Percentiles rank a stretch among this genome's conserved stretches.
These are phyloP conservation scores for Penicillium maclennaniae DNA, from an alignment of 495 filamentous ascomycete species.

Conservation along the genomic window DNA sequence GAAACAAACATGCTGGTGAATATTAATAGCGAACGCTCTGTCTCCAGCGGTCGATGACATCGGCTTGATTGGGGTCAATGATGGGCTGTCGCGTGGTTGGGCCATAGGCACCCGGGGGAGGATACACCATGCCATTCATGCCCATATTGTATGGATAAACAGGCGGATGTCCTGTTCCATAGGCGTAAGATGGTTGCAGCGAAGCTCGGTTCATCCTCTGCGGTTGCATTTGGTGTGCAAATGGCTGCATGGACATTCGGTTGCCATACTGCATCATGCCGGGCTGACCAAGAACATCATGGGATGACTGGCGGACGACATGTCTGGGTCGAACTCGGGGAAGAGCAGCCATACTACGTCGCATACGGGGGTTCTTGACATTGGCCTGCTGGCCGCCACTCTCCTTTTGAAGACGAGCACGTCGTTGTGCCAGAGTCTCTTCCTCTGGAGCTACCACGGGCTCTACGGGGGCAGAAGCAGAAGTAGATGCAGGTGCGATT, in stretches of 20 bases:
- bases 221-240: constrained; percentile 22
- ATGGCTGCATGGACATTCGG: constrained; percentile 33
- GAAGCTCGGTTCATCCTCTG: constrained; percentile 12
- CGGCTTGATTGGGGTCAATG: constrained; percentile 58
- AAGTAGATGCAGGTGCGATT: constrained; percentile 12
- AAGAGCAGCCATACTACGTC: constrained; percentile 68
- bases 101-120: constrained; percentile 27
- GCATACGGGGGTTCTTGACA: constrained; percentile 31
- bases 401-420: constrained; percentile 73
- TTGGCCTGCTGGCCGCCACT: constrained; percentile 36
- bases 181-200: constrained; percentile 23
- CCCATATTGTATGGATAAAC: constrained; percentile 31
- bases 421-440: constrained; percentile 86
- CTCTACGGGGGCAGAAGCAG: neutral
- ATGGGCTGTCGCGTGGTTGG: constrained; percentile 32
- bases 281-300: constrained; percentile 22
- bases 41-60: constrained; percentile 88
- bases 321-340: constrained; percentile 54
- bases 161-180: constrained; percentile 26
- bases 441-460: constrained; percentile 45
- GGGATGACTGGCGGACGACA: constrained; percentile 24
- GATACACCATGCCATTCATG: constrained; percentile 34
- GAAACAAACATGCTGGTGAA: constrained; percentile 1
- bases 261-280: constrained; percentile 15
- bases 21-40: constrained; percentile 56